Evolutionary conservation across 2,329 filamentous ascomycete species (phyloP), one percentile per base, ranked within the genome.

Genomic region (Phialophora tarda): DNA sequence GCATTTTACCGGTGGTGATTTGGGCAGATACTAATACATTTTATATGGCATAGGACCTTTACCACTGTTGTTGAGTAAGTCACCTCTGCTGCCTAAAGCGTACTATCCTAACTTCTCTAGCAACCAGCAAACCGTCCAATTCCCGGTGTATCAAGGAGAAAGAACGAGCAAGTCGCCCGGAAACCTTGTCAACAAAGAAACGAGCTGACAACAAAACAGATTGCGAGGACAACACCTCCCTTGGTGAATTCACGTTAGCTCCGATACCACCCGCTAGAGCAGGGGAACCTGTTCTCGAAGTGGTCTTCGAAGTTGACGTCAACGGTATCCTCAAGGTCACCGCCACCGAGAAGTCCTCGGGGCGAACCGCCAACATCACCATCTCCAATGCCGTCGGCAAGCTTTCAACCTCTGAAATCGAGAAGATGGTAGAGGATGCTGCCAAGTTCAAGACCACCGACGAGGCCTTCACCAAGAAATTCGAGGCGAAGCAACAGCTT

Each of bases 261-360:
- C 95, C 94, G 54, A 94, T 86, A 82, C 93, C 85, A 82, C 86
- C 86, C 6, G 89, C 97, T 92, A 90, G 89, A 77, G 94, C 95
- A 77, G 94, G 95, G 80, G 95, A 99, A 80, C 91, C 95, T 74
- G 93, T 96, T 73, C 91, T 99, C 54, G 95, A 99, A 84, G 91
- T 94, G 75, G 93, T 98, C 81, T 98, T 99, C 83, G 95, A 99
- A 85, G 95, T 99, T 78, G 95, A 99, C 75, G 95, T 97, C 87
- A 99, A 99, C 86, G 95, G 95, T 90, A 97, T 97, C 81, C 90
- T 99, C 73, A 99, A 99, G 89, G 95, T 98, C 77, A 98, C 94
- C 71, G 95, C 95, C 74, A 97, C 94, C 56, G 95, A 99, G 88
- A 99, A 99, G 89, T 94, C 92, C 75, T 97, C 95, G 38, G 95